Evolutionary conservation across 306 rosid genomes (phyloP).

Genomic region (Castanea mollissima): DNA sequence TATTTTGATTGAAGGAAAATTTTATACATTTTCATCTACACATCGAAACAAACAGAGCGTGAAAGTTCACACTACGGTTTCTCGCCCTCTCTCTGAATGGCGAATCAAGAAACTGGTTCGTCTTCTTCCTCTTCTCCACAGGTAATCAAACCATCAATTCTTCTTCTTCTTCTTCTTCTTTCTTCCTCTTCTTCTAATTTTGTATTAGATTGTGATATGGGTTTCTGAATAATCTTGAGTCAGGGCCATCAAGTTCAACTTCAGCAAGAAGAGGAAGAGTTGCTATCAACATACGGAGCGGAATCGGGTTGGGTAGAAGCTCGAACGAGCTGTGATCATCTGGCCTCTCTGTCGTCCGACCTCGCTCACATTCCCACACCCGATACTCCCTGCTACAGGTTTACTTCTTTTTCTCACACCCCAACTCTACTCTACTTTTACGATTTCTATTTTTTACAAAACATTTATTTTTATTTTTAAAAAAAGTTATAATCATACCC

Average conservation of each 20-base stretch:
- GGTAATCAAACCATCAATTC: neutral
- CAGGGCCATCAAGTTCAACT: slow-evolving; percentile 16
- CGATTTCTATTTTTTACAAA: too few relatives aligned
- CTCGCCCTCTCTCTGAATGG: slow-evolving; percentile 11
- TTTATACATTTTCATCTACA: too few relatives aligned
- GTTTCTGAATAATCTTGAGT: neutral
- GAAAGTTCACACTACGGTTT: neutral
- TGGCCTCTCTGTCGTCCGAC: slow-evolving; percentile 51
- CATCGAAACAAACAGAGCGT: too few relatives aligned
- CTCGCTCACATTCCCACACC: slow-evolving; percentile 74
- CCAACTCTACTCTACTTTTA: too few relatives aligned
- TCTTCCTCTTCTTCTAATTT: too few relatives aligned
- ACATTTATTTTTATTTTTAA: too few relatives aligned
- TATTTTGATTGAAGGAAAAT: too few relatives aligned
- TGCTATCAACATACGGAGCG: slow-evolving; percentile 24
- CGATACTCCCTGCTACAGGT: slow-evolving; percentile 64
- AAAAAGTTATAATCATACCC: too few relatives aligned
- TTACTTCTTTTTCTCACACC: too few relatives aligned
- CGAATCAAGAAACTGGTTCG: slow-evolving; percentile 3
- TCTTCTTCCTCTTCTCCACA: slow-evolving; percentile 31
- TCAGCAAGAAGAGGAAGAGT: neutral
- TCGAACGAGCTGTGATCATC: slow-evolving; percentile 62
- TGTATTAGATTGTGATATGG: neutral
- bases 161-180: neutral
- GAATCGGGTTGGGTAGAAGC: slow-evolving; percentile 87